Base-by-base conservation (phyloP, 2,329 filamentous ascomycete species). In the Fusarium tricinctum region DNA sequence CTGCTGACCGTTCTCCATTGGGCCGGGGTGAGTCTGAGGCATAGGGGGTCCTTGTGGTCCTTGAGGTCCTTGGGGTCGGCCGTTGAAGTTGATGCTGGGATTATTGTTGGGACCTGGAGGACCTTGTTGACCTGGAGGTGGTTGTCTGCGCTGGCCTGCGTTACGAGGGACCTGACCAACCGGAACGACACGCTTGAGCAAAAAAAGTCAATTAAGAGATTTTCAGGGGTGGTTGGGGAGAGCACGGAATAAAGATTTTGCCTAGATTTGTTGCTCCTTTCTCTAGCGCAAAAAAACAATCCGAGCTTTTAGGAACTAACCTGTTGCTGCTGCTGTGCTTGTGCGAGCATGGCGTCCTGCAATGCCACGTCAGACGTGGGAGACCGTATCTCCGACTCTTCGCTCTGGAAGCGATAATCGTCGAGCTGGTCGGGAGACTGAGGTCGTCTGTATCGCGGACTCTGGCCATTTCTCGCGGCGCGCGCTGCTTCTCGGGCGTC, bases 291-390 rank as follows among this genome's bases (percentile, higher is more conserved):
- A 32, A 50, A 50, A 20, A 32, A 13, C 8, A 14, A 32, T 14
- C 28, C 10, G 28, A 13, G 28, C 28, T 10, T 30, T 12, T 30
- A 19, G 20, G 13, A 40, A 61, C 66, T 48, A 23, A 75, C 73
- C 70, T 74, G 69, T 15, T 74, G 69, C 15, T 70, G 72, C 59
- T 70, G 72, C 28, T 74, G 69, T 68, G 73, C 72, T 46, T 74
- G 71, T 62, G 73, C 73, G 13, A 75, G 60, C 59, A 75, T 73
- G 62, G 73, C 73, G 40, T 75, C 72, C 50, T 75, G 72, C 66
- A 75, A 57, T 15, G 70, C 73, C 65, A 74, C 66, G 63, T 75
- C 73, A 53, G 73, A 75, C 19, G 58, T 73, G 19, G 72, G 73
- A 14, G 72, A 71, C 50, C 69, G 73, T 53, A 72, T 59, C 28